Evolutionary conservation across 345 rosid species (phyloP).

Genomic region (Salix brachista): DNA sequence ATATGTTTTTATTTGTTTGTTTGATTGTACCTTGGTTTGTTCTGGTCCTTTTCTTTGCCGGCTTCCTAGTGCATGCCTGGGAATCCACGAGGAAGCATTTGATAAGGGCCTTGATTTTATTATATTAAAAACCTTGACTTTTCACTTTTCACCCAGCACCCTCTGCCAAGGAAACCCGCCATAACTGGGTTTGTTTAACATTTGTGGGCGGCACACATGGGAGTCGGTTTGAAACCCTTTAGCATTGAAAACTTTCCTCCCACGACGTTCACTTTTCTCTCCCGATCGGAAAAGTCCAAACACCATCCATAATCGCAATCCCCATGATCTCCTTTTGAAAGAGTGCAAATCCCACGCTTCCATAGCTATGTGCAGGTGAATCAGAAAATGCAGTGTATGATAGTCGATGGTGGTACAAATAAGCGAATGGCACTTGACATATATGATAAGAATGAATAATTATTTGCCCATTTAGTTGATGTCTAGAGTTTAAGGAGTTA

Average conservation of each 20-base stretch:
- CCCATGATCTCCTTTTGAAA: background rate
- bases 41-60: background rate
- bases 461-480: no score
- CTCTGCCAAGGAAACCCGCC: background rate
- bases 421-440: no score
- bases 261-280: background rate
- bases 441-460: no score
- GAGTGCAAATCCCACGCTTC: background rate
- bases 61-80: background rate
- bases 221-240: background rate
- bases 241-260: background rate
- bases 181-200: background rate
- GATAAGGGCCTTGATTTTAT: background rate
- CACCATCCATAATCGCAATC: background rate
- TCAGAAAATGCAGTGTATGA: background rate
- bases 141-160: no score
- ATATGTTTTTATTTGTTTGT: background rate
- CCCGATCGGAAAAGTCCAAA: background rate
- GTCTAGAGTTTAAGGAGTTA: no score
- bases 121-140: no score
- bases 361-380: background rate
- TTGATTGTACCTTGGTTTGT: background rate
- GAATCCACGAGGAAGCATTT: background rate
- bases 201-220: background rate
- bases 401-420: no score